These are phyloP conservation scores for Mediolabrus comicus DNA, from an alignment of 108 stramenopile genomes.

Conservation along the genomic window DNA sequence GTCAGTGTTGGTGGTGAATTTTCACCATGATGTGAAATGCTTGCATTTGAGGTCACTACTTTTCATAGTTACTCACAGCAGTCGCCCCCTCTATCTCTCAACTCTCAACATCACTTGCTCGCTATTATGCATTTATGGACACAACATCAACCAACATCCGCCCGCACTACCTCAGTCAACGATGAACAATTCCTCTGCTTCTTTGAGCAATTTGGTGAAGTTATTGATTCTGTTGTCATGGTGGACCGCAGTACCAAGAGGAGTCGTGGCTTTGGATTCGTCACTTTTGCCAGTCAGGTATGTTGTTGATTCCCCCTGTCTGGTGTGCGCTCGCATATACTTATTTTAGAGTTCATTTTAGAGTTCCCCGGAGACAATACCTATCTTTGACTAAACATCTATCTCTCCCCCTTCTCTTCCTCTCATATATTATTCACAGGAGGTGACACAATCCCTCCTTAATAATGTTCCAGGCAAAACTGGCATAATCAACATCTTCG, in stretches of 20 bases:
- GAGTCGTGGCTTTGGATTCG: constrained; percentile 89
- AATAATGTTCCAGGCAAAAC: constrained; percentile 15
- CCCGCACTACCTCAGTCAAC: constrained; percentile 41
- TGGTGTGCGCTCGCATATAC: background rate
- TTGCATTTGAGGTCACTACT: background rate
- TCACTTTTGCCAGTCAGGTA: constrained; percentile 68
- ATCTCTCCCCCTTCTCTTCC: background rate
- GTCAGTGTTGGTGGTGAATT: background rate
- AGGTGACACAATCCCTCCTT: constrained; percentile 15
- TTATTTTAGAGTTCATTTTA: too few relatives aligned
- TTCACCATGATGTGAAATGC: background rate
- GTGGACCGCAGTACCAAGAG: constrained; percentile 69
- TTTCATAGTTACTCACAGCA: background rate
- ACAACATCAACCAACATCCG: background rate
- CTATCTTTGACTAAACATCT: too few relatives aligned
- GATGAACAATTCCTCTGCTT: constrained; percentile 58
- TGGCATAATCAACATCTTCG: constrained; percentile 55
- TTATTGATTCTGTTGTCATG: constrained; percentile 78
- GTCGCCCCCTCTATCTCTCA: background rate
- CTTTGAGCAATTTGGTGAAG: constrained; percentile 68
- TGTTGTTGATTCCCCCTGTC: constrained; percentile 12
- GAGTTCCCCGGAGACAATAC: too few relatives aligned
- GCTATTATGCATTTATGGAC: background rate
- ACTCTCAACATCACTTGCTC: background rate
- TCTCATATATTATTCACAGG: background rate